These are phyloP conservation scores for Boletus eberwhitei DNA, from an alignment of 768 basidiomycete genomes.

Conservation along the genomic window DNA sequence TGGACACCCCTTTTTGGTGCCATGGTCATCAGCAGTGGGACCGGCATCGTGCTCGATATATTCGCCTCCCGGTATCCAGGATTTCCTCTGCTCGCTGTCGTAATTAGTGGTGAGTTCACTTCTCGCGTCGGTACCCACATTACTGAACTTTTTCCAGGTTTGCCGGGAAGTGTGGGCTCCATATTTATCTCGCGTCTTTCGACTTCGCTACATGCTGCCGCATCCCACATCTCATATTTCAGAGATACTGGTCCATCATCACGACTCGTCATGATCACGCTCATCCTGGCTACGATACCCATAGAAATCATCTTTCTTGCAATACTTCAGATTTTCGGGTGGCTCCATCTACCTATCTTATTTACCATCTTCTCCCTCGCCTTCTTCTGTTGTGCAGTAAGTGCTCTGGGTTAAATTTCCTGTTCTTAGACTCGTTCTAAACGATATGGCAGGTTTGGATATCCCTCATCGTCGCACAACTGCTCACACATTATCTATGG, in stretches of 20 bases:
- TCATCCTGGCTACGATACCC: conserved; percentile 75
- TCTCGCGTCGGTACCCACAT: not conserved
- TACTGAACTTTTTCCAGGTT: conserved; percentile 39
- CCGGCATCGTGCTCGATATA: conserved; percentile 87
- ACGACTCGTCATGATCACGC: conserved; percentile 59
- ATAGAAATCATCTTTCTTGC: conserved; percentile 73
- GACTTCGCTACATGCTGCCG: conserved; percentile 69
- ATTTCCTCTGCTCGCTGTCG: conserved; percentile 82
- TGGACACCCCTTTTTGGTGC: conserved; percentile 92
- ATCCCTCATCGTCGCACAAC: conserved; percentile 65
- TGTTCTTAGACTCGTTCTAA: not conserved
- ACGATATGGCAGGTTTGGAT: conserved; percentile 52
- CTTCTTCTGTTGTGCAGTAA: conserved; percentile 75
- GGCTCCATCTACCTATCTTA: conserved; percentile 68
- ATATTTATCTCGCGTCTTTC: conserved; percentile 91
- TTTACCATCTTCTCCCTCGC: conserved; percentile 66
- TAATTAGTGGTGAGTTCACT: conserved; percentile 68
- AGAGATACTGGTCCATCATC: conserved; percentile 34
- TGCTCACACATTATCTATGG: conserved; percentile 78
- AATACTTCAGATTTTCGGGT: conserved; percentile 64
- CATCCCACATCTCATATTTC: conserved; percentile 4
- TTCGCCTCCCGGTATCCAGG: conserved; percentile 87
- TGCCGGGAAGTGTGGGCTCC: conserved; percentile 87
- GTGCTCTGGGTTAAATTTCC: conserved; percentile 29
- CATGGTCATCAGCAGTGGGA: conserved; percentile 82